Conservation (phyloP, 2,329 filamentous ascomycete genomes). For the Claviceps sp. region DNA sequence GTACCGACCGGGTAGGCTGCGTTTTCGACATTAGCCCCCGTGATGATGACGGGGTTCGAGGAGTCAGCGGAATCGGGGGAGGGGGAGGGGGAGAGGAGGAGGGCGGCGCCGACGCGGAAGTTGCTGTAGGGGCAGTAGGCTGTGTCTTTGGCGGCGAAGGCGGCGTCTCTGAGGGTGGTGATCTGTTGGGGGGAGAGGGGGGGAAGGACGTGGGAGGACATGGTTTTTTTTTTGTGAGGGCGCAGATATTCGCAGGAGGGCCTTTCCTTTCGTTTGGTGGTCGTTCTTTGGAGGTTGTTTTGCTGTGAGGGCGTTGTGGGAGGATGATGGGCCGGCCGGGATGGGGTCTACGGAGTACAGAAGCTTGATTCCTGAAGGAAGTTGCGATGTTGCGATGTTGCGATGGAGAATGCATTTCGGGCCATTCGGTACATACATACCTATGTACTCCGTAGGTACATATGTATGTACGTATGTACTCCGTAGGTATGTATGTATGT, state of each 20-base stretch:
- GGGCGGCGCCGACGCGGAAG: slow-evolving; percentile 77
- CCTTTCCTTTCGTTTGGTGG: not conserved
- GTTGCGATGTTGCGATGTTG: no score
- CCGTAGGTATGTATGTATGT: no score
- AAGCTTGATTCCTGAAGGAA: no score
- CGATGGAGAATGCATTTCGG: no score
- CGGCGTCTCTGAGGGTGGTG: slow-evolving; percentile 42
- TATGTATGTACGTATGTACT: no score
- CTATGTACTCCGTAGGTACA: no score
- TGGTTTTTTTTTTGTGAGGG: not conserved
- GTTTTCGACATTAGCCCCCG: slow-evolving; percentile 86
- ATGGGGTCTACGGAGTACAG: no score
- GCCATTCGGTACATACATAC: no score
- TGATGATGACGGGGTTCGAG: slow-evolving; percentile 8
- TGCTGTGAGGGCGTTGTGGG: no score
- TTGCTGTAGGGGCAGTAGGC: slow-evolving; percentile 91
- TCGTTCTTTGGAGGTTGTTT: no score
- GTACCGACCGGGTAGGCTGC: slow-evolving; percentile 88
- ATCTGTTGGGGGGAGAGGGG: slow-evolving; percentile 38
- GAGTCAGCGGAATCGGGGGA: no score
- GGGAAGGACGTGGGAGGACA: not conserved
- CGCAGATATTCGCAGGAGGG: not conserved
- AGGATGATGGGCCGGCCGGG: no score
- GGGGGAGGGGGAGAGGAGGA: slow-evolving; percentile 35
- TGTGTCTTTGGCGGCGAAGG: slow-evolving; percentile 56